Evolutionary conservation across 2,329 filamentous ascomycete species (phyloP), one percentile per base, ranked within the genome.

Genomic region (Lecanicillium sp.): DNA sequence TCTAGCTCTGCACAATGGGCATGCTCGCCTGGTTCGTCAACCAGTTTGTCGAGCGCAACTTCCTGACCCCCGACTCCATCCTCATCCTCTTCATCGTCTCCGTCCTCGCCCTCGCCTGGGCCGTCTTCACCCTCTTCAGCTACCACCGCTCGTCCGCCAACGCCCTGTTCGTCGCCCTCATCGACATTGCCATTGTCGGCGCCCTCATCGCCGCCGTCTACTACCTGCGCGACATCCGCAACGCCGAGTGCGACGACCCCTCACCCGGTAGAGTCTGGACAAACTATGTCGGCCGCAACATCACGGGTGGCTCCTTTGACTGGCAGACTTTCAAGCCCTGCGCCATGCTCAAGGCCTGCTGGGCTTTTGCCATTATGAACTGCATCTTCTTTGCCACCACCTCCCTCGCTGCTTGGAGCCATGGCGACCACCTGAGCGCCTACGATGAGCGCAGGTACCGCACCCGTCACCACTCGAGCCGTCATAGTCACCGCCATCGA

Each of bases 351-450:
- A 97, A 96, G 74, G 84, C 89, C 1, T 74, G 71, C 49, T 97
- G 87, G 64, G 90, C 87, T 3, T 81, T 96, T 49, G 87, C 77
- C 35, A 96, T 97, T 59, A 94, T 96, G 73, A 86, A 92, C 59
- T 68, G 70, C 48, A 66, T 92, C 47, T 81, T 89, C 57, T 95
- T 94, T 65, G 81, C 83, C 58, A 68, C 83, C 55, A 92, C 87
- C 4, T 74, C 78, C 37, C 62, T 90, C 19, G 68, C 92, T 31
- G 87, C 88, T 18, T 74, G 68, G 47, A 57, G 70, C 48, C 74
- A 67, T 60, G 81, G 64, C 56, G 69, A 68, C 44, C 68, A 69
- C 50, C 67, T 72, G 48, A 67, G 63, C 43, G 54, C 60, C 32
- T 65, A 69, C 49, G 58, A 54, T 30, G 52, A 54, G 17, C 35